Percentiles rank a stretch among this genome's conserved stretches.
phyloP scores from a whole-genome alignment of 305 asterid genomes.

The Fraxinus albicans region DNA sequence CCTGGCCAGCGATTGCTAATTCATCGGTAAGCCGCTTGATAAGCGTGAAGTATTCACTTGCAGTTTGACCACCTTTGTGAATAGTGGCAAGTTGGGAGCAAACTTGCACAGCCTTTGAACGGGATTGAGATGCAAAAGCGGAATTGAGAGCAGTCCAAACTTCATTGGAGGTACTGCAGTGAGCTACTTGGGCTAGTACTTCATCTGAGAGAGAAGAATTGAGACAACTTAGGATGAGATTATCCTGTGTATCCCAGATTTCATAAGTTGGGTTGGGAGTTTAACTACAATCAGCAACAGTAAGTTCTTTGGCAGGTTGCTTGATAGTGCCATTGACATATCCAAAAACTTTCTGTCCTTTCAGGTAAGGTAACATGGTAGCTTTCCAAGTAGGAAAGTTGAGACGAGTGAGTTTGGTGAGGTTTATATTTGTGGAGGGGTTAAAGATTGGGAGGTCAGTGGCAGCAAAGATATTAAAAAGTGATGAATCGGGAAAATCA shows the following conservation, averaged over 20 bases:
- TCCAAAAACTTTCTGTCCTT: not conserved
- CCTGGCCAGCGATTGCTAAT: not conserved
- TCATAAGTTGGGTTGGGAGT: not conserved
- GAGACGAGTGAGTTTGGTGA: not conserved
- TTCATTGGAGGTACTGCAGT: not conserved
- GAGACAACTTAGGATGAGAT: not conserved
- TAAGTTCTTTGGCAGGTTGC: not conserved
- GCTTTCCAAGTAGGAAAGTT: not conserved
- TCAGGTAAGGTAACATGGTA: not conserved
- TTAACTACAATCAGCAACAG: not conserved
- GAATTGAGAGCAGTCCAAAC: not conserved
- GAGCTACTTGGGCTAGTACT: not conserved
- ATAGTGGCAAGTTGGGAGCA: not conserved
- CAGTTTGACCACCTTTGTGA: not conserved
- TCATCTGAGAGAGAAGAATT: not conserved
- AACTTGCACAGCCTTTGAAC: not conserved
- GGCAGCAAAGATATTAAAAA: not conserved
- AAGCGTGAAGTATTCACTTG: not conserved
- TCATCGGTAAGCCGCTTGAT: not conserved
- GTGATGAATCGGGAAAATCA: not conserved
- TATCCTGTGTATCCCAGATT: not conserved
- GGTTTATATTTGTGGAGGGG: not conserved
- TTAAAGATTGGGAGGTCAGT: no score
- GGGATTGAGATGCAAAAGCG: not conserved
- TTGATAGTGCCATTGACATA: not conserved